A percentile compares a stretch with the other conserved stretches of the same genome.
phyloP scores from a whole-genome alignment of 192 early-diverging fungal genomes.

The Linderina pennispora region DNA sequence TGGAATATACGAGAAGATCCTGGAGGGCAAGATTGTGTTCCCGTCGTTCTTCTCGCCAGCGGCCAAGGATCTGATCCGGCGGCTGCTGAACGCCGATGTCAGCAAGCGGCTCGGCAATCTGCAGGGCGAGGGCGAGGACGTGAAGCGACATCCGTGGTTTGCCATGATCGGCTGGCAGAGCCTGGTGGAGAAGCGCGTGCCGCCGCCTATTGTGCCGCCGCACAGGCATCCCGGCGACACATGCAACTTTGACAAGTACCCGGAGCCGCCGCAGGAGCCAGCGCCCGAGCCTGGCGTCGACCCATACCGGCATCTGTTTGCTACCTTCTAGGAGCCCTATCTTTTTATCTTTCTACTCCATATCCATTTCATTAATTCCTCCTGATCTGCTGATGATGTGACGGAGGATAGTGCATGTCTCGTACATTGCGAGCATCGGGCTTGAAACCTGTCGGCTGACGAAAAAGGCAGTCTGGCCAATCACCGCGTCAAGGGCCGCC shows the following conservation, averaged over 20 bases:
- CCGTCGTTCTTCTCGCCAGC: conserved; percentile 78
- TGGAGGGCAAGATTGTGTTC: conserved; percentile 84
- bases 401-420: no score
- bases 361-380: no score
- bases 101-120: conserved; percentile 93
- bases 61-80: conserved; percentile 87
- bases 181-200: conserved; percentile 66
- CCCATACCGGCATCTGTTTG: conserved; percentile 76
- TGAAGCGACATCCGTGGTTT: conserved; percentile 95
- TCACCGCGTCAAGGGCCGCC: no score
- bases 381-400: no score
- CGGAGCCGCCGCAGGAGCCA: conserved; percentile 69
- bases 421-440: no score
- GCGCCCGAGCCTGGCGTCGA: conserved; percentile 53
- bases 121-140: conserved; percentile 84
- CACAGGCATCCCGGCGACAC: conserved; percentile 90
- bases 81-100: conserved; percentile 85
- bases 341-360: not conserved
- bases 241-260: conserved; percentile 97
- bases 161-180: conserved; percentile 87
- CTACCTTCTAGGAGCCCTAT: conserved; percentile 52
- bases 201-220: conserved; percentile 85
- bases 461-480: no score
- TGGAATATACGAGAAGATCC: conserved; percentile 98
- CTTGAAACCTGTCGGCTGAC: no score